Conservation (phyloP, 768 basidiomycete species). For the Lactarius evosmus region DNA sequence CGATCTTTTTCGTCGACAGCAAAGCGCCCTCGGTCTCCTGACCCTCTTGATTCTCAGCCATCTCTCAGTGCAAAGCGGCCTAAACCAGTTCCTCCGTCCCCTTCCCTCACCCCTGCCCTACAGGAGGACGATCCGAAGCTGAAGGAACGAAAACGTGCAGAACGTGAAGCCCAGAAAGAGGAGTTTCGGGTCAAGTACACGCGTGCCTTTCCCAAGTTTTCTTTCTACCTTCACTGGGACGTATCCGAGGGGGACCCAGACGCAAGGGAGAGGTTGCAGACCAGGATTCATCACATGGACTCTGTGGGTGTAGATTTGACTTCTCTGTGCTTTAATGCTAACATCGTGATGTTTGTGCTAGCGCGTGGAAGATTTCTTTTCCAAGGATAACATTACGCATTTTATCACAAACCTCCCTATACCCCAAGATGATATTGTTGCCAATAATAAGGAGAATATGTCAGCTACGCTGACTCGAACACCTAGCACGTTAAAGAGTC, state of each 20-base stretch:
- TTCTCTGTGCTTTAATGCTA: conserved; percentile 1
- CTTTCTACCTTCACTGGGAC: conserved; percentile 71
- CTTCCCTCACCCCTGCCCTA: conserved; percentile 8
- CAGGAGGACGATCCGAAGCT: conserved; percentile 25
- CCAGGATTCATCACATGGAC: conserved; percentile 63
- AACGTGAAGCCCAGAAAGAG: conserved; percentile 28
- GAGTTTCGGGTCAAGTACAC: conserved; percentile 28
- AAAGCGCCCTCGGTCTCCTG: conserved; percentile 29
- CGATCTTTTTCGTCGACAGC: conserved; percentile 20
- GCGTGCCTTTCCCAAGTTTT: conserved; percentile 66
- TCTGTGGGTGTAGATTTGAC: conserved; percentile 54
- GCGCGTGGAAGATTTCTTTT: conserved; percentile 88
- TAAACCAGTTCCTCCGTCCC: conserved; percentile 20
- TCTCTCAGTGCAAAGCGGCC: conserved; percentile 25
- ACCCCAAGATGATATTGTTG: conserved; percentile 34
- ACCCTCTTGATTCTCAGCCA: conserved; percentile 25
- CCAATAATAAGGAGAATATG: conserved; percentile 61
- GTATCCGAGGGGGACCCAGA: conserved; percentile 53
- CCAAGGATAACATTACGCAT: conserved; percentile 73
- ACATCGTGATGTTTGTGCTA: conserved; percentile 35
- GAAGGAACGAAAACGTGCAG: conserved; percentile 26
- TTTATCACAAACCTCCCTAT: conserved; percentile 65
- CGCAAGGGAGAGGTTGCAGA: conserved; percentile 44
- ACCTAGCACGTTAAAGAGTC: conserved; percentile 51
- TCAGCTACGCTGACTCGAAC: conserved; percentile 32